Base-by-base conservation (phyloP, 148 eudicot genomes). In the Drosera capensis region DNA sequence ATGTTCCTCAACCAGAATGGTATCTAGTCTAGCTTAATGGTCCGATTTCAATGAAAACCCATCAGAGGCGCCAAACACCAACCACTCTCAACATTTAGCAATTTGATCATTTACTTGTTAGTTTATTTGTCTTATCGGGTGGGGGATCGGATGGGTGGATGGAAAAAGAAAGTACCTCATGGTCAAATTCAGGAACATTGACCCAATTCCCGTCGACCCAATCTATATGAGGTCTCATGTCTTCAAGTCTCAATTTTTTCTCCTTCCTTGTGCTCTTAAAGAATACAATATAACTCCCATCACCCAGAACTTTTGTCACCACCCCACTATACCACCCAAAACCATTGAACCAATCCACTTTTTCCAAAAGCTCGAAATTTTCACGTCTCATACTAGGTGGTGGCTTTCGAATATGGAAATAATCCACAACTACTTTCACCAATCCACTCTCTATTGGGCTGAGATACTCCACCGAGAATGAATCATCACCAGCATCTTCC, bases 241-340 rank as follows among this genome's bases (percentile, higher is more conserved):
- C 70, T 12, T 35, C 1, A 30, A 45, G 68, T 51, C 35, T 52
- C 9, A 74, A 26, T 47, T 70, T 73, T 34, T 63, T 63, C 60
- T 55, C 66, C 48, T 67, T 59, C 23, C 48, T 64, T 21, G 58
- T 67, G 20, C 53, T 51, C 19, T 74, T 70, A 30, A 74, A 67
- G 40, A 58, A 60, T 12, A 74, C 58, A 25, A 57, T 53, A 62
- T 68, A 71, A 46, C 60, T 65, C 23, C 68, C 59, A 43, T 61
- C 71, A 4, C 58, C 58, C 44, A 67, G 63, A 53, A 56, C 34
- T 43, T 63, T 60, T 14, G 68, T 64, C 51, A 75, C 64, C 19
- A 57, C 40, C n/a, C 77, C 73, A 45, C 67, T 74, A 48, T 60
- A 59, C 72, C 72, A 73, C 22, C 68, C 66, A 26, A 18, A 52